Conservation (phyloP, 441 rosid genomes). For the Kokia cookei region DNA sequence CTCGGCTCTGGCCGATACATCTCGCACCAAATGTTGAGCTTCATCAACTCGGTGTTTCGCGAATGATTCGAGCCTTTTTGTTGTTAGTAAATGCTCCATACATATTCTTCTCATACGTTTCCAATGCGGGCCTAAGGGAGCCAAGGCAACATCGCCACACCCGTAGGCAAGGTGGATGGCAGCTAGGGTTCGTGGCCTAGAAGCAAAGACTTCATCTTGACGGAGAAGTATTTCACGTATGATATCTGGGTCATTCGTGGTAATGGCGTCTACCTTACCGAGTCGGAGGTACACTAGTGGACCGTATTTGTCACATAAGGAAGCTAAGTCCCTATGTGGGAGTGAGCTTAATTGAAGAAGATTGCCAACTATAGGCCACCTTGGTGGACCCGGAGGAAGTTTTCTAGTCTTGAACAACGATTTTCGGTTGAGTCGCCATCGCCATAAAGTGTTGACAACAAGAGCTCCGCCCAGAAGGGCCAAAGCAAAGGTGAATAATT, state of each 20-base stretch:
- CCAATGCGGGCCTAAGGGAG: slow-evolving; percentile 73
- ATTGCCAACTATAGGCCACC: slow-evolving; percentile 54
- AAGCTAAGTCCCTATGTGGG: slow-evolving; percentile 60
- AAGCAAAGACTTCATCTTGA: slow-evolving; percentile 27
- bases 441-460: not conserved
- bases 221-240: slow-evolving; percentile 58
- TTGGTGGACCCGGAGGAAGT: slow-evolving; percentile 28
- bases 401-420: not conserved
- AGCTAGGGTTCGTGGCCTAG: slow-evolving; percentile 73
- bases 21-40: slow-evolving; percentile 44
- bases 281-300: slow-evolving; percentile 77
- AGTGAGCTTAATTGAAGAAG: not conserved
- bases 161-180: slow-evolving; percentile 74
- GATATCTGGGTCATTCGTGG: slow-evolving; percentile 66
- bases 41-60: slow-evolving; percentile 34
- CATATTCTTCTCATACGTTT: slow-evolving; percentile 69
- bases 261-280: slow-evolving; percentile 61
- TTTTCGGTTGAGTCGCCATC: not conserved
- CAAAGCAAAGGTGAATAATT: not conserved
- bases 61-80: slow-evolving; percentile 48
- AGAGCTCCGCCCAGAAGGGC: not conserved
- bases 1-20: slow-evolving; percentile 29
- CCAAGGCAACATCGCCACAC: slow-evolving; percentile 76
- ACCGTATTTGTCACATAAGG: slow-evolving; percentile 57
- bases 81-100: slow-evolving; percentile 57